Evolutionary conservation across 169 alveolate genomes (phyloP).

Genomic region (Nephromyces sp.): DNA sequence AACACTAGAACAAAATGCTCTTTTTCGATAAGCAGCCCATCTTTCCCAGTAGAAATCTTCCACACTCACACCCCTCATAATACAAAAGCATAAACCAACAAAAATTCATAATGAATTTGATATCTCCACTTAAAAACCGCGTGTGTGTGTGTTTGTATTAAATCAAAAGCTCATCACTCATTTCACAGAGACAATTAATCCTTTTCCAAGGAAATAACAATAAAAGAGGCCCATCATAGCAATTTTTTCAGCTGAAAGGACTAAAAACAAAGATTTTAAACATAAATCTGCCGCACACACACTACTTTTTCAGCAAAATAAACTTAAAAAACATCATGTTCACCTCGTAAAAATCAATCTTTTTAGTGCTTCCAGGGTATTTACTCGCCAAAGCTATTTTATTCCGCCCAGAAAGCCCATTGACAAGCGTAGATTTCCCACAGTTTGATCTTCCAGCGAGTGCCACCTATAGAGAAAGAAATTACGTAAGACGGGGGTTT

Average conservation of each 20-base stretch:
- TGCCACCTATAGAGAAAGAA: conserved; percentile 36
- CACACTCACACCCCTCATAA: too few relatives aligned
- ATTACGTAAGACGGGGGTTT: too few relatives aligned
- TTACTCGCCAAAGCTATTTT: conserved; percentile 17
- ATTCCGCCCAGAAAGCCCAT: conserved; percentile 35
- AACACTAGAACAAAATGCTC: background rate
- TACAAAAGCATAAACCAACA: too few relatives aligned
- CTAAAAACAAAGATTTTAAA: background rate
- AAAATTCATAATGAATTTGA: too few relatives aligned
- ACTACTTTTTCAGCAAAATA: background rate
- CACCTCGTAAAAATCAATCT: conserved; percentile 26
- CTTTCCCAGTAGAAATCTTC: too few relatives aligned
- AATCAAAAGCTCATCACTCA: background rate
- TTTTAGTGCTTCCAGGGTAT: conserved; percentile 31
- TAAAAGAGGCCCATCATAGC: background rate
- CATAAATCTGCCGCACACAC: background rate
- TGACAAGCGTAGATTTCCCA: conserved; percentile 36
- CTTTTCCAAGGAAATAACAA: background rate
- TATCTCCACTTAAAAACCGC: too few relatives aligned
- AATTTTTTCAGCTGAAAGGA: background rate
- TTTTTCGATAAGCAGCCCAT: too few relatives aligned
- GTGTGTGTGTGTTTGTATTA: too few relatives aligned
- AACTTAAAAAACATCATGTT: background rate
- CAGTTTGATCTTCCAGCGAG: conserved; percentile 40
- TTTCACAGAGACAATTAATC: background rate